Conservation (phyloP, 495 filamentous ascomycete genomes). For the Xylaria longipes region DNA sequence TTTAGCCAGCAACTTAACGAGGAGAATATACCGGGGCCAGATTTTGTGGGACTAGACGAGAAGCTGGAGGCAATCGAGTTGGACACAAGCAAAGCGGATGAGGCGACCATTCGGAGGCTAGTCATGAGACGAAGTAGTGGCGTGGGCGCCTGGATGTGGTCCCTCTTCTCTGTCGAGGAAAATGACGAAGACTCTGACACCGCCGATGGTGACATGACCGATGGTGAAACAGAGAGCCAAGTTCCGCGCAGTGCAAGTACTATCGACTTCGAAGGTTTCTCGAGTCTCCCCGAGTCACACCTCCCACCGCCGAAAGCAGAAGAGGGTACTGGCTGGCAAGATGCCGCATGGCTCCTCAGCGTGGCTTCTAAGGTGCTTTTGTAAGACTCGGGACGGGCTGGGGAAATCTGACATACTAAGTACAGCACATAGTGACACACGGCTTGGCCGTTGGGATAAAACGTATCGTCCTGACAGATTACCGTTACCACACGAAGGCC, state of each 20-base stretch:
- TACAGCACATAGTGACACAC: neutral
- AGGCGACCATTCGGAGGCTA: conserved; percentile 61
- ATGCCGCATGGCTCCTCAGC: conserved; percentile 83
- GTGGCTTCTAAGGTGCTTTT: conserved; percentile 76
- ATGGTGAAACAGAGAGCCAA: conserved; percentile 44
- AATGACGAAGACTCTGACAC: conserved; percentile 58
- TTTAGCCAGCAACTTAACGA: conserved; percentile 50
- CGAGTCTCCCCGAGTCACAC: conserved; percentile 32
- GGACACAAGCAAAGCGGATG: conserved; percentile 55
- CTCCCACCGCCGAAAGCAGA: conserved; percentile 55
- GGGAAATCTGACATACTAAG: neutral
- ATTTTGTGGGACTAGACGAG: conserved; percentile 65
- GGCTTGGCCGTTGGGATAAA: conserved; percentile 1
- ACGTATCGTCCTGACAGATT: neutral
- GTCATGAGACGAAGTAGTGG: conserved; percentile 68
- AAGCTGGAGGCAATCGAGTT: conserved; percentile 48
- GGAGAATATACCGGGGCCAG: conserved; percentile 56
- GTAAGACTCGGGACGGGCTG: conserved; percentile 38
- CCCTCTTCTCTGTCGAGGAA: conserved; percentile 73
- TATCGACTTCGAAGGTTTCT: conserved; percentile 38
- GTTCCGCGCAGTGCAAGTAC: conserved; percentile 42
- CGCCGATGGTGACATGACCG: conserved; percentile 46
- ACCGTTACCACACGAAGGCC: neutral
- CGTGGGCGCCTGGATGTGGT: conserved; percentile 80
- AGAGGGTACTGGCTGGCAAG: conserved; percentile 74